These are phyloP conservation scores for Eucalyptus curtisii DNA, from an alignment of 345 rosid genomes.

Conservation along the genomic window DNA sequence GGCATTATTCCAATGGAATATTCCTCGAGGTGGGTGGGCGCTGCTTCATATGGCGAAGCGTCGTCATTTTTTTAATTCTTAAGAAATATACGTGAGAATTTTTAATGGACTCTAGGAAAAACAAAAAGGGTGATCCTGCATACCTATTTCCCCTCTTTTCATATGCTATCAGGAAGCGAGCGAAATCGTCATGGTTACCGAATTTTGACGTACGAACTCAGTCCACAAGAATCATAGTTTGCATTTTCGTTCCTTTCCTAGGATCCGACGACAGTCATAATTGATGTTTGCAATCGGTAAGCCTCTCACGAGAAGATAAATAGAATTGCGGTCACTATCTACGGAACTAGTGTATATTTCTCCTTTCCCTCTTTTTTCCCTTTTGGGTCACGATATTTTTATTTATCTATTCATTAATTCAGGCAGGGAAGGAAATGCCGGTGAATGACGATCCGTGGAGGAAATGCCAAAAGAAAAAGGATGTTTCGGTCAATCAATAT, in stretches of 20 bases:
- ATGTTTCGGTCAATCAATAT: neutral
- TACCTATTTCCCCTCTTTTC: neutral
- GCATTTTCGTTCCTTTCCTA: neutral
- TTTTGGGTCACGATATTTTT: too few relatives aligned
- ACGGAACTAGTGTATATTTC: neutral
- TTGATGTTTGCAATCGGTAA: neutral
- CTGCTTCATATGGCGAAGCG: neutral
- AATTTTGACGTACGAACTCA: fast-evolving
- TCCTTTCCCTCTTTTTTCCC: too few relatives aligned
- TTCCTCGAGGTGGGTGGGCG: neutral
- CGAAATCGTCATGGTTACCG: fast-evolving
- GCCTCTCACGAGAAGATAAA: too few relatives aligned
- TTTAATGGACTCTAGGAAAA: neutral
- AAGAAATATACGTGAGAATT: neutral
- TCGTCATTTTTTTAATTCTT: neutral
- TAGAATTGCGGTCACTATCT: fast-evolving
- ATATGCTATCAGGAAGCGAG: neutral
- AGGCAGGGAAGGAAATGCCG: neutral
- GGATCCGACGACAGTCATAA: fast-evolving
- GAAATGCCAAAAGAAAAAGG: neutral
- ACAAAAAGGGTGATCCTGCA: neutral
- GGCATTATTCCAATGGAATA: neutral
- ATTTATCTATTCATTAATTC: neutral
- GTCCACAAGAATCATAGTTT: fast-evolving
- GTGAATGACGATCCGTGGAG: neutral